phyloP scores from a whole-genome alignment of 2,329 filamentous ascomycete species.

The Arachnopeziza araneosa region DNA sequence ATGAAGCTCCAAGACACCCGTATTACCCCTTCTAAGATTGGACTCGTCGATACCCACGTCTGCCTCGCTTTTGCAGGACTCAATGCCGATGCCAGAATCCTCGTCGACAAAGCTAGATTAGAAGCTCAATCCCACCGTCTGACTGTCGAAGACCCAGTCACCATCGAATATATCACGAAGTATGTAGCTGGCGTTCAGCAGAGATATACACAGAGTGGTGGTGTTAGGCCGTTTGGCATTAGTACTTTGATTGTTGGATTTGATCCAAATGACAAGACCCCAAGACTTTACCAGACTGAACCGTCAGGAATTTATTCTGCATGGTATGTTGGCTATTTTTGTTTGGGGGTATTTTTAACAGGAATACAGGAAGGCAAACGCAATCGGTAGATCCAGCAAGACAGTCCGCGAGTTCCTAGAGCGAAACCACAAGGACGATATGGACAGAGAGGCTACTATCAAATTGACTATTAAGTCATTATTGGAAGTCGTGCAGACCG shows the following conservation, averaged over 20 bases:
- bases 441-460: slow-evolving; percentile 94
- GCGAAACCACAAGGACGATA: slow-evolving; percentile 96
- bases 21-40: slow-evolving; percentile 98
- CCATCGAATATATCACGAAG: slow-evolving; percentile 99
- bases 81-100: slow-evolving; percentile 95
- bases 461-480: slow-evolving; percentile 97
- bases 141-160: slow-evolving; percentile 94
- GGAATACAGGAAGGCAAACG: slow-evolving; percentile 85
- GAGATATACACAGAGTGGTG: slow-evolving; percentile 97
- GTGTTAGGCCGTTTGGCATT: slow-evolving; percentile 97
- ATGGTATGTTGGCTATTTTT: slow-evolving; percentile 54
- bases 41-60: slow-evolving; percentile 90
- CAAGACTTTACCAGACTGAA: slow-evolving; percentile 94
- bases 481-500: slow-evolving; percentile 95
- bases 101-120: slow-evolving; percentile 95
- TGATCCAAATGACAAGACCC: slow-evolving; percentile 83
- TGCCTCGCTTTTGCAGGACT: slow-evolving; percentile 95
- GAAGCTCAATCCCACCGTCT: slow-evolving; percentile 96
- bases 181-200: slow-evolving; percentile 97
- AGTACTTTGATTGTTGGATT: slow-evolving; percentile 98
- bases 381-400: slow-evolving; percentile 97
- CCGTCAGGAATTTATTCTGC: slow-evolving; percentile 99
- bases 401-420: slow-evolving; percentile 98
- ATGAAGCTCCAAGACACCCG: slow-evolving; percentile 99
- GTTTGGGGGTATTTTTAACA: not conserved